Evolutionary conservation across 169 alveolate species (phyloP), one percentile per base, ranked within the genome.

Genomic region (Plasmodium blacklocki): DNA sequence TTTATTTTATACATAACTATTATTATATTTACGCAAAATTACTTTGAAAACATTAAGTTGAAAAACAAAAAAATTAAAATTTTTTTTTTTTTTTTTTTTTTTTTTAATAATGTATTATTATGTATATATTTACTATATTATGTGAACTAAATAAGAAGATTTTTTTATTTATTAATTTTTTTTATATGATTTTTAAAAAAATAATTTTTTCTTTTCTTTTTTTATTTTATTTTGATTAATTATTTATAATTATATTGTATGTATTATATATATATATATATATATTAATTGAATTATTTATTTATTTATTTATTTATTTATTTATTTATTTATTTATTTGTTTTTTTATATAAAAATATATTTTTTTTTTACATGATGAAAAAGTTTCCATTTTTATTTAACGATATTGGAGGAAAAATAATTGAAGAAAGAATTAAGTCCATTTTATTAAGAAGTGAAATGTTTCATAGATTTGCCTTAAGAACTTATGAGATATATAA

Each of bases 401-500:
- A 80, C 50, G 90, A 80, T 68, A 80, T 80, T 62, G 90, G 90
- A 29, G 90, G 90, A 56, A 80, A 80, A 80, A 21, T 80, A 68
- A 80, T 80, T 80, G 90, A 80, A 80, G 90, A 80, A 63, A 80
- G 70, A 80, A 67, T 80, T 32, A 80, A 80, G 59, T 66, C 90
- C 9, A 15, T 62, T 70, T 56, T 80, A 45, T 49, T 80, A 19
- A 67, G 90, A 19, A 80, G 90, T 19, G 90, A 80, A 80, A 68
- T 73, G 70, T 80, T 80, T 45, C 90, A 80, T 29, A 80, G 90
- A 68, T 80, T 80, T 58, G 72, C 90, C 29, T 7, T 80, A 18
- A 80, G 39, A 80, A 80, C 90, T 47, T 54, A 80, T 29, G 62
- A 80, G 58, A 67, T 80, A 43, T 80, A 80, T 62, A 80, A 80